These are phyloP conservation scores for Neltuma alba DNA, from an alignment of 306 rosid genomes.

Conservation along the genomic window DNA sequence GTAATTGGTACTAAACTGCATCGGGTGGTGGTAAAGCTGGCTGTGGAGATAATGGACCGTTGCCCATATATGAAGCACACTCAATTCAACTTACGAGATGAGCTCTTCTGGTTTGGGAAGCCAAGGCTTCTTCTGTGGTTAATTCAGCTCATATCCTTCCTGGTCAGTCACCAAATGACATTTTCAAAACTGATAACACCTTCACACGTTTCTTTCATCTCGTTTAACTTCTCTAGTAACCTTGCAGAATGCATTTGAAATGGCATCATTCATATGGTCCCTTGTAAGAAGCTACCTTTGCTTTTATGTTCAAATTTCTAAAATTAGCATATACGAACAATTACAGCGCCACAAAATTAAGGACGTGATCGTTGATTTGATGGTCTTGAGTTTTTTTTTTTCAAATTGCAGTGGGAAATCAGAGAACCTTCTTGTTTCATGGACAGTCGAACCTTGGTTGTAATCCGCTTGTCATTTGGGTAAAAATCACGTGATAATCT, in stretches of 20 bases:
- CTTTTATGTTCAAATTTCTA: not conserved
- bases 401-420: conserved; percentile 84
- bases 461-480: conserved; percentile 78
- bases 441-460: conserved; percentile 62
- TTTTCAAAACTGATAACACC: not conserved
- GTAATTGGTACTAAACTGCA: conserved; percentile 84
- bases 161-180: conserved; percentile 46
- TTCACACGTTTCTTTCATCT: not conserved
- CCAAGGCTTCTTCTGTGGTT: conserved; percentile 74
- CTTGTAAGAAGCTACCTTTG: conserved; percentile 62
- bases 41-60: conserved; percentile 73
- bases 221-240: conserved; percentile 8
- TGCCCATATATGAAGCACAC: conserved; percentile 40
- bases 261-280: conserved; percentile 95
- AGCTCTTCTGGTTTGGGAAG: conserved; percentile 91
- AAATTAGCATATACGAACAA: not conserved
- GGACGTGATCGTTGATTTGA: not conserved
- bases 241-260: conserved; percentile 93
- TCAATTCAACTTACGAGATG: conserved; percentile 73
- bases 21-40: conserved; percentile 84
- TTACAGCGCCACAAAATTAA: not conserved
- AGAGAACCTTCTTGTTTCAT: conserved; percentile 83
- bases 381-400: conserved; percentile 23
- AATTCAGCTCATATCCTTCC: conserved; percentile 83
- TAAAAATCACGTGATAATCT: conserved; percentile 22